These are phyloP conservation scores for Vicia villosa DNA, from an alignment of 306 rosid species.

Conservation along the genomic window DNA sequence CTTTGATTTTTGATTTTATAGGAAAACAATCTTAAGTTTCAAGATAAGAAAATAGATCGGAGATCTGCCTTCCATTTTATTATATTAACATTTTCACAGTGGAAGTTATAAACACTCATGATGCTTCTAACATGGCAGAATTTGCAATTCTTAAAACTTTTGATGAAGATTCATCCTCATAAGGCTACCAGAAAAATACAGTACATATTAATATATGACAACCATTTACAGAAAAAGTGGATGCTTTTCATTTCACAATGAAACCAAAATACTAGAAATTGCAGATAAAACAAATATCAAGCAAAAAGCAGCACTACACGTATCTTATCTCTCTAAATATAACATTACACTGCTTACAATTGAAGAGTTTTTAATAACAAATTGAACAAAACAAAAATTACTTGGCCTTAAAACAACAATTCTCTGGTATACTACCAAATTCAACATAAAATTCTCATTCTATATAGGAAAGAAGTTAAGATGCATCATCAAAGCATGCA, in stretches of 20 bases:
- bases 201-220: too few species aligned
- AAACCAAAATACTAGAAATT: slow-evolving; percentile 1
- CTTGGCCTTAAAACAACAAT: slow-evolving; percentile 10
- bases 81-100: too few species aligned
- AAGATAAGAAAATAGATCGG: background rate
- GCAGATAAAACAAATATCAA: background rate
- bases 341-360: slow-evolving; percentile 27
- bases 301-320: background rate
- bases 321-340: slow-evolving; percentile 20
- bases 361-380: slow-evolving; percentile 15
- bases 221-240: background rate
- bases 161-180: too few species aligned
- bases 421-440: slow-evolving; percentile 7
- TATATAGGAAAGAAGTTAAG: slow-evolving; percentile 11
- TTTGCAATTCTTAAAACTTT: too few species aligned
- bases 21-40: too few species aligned
- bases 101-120: too few species aligned
- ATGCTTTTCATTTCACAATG: slow-evolving; percentile 10
- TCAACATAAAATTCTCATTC: slow-evolving; percentile 18
- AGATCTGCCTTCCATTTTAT: too few species aligned
- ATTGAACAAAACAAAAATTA: background rate
- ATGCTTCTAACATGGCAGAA: too few species aligned
- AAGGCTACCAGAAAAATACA: too few species aligned
- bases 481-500: slow-evolving; percentile 24
- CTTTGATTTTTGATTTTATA: background rate